Evolutionary conservation across 1,139 yeast genomes (phyloP), one percentile per base, ranked within the genome.

Genomic region (Geotrichum histeridarum): DNA sequence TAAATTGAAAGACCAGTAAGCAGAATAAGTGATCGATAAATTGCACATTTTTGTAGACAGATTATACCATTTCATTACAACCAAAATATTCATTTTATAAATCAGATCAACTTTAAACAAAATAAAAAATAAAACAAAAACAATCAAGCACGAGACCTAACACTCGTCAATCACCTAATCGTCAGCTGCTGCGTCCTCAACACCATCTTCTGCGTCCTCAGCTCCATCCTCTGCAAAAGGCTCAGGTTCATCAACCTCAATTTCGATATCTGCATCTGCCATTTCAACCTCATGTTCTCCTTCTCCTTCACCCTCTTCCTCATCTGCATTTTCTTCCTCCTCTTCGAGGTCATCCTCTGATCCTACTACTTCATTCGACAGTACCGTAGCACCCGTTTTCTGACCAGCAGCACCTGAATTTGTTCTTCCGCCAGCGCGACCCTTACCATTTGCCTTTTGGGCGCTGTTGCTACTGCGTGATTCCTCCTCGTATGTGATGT

Each of bases 401-500:
- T 14, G 42, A n/a, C 14, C 42, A 15, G 33, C 50, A 36, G 42
- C 33, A 35, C 12, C 43, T 18, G 31, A 32, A 22, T 33, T 33
- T 33, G 37, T 2, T 7, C 6, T 33, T 14, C 2, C 14, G 30
- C 32, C 18, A 14, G 45, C 32, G 4, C 45, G 14, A 30, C 47
- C 35, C 5, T 33, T 11, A 42, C 32, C 15, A 11, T 7, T 11
- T 4, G 43, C 27, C 27, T 22, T 22, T 22, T 14, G 14, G 8
- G n/a, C 32, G 12, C 45, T 8, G 35, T 14, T 7, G 17, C 32
- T 17, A n/a, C 22, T 30, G 15, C 38, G 9, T n/a, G 50, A 6
- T 31, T n/a, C 27, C 35, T 52, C 45, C 33, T 44, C 30, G 44
- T 11, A 42, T 12, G 50, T 31, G 18, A 55, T 50, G 11, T 47